Evolutionary conservation across 768 basidiomycete species (phyloP).

Genomic region (Trametes coccinea): DNA sequence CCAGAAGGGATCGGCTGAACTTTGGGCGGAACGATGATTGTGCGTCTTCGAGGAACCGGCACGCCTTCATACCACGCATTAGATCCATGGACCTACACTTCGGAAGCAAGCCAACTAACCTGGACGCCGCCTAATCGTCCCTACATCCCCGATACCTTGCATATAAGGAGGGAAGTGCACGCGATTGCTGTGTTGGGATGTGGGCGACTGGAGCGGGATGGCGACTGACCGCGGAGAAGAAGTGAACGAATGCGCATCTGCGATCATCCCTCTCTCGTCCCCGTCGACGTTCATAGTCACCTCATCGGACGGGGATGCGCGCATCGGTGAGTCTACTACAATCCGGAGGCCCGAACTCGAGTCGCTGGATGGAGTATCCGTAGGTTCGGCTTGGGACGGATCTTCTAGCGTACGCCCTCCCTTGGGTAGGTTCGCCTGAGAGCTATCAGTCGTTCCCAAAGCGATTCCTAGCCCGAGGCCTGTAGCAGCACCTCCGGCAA

Average conservation of each 20-base stretch:
- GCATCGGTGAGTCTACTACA: slow-evolving; percentile 1
- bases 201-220: slow-evolving; percentile 27
- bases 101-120: slow-evolving; percentile 1
- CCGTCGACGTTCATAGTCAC: slow-evolving; percentile 8
- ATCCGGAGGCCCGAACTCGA: slow-evolving; percentile 1
- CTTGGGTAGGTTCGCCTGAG: too few relatives aligned
- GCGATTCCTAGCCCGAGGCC: slow-evolving; percentile 23
- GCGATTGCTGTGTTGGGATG: slow-evolving; percentile 14
- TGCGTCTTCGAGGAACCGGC: slow-evolving; percentile 34
- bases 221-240: slow-evolving; percentile 37
- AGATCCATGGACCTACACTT: not conserved
- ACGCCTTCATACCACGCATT: slow-evolving; percentile 16
- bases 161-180: not conserved
- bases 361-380: not conserved
- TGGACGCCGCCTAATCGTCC: slow-evolving; percentile 8
- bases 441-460: not conserved
- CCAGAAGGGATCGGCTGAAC: not conserved
- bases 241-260: slow-evolving; percentile 34
- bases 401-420: too few relatives aligned
- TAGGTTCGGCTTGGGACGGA: not conserved
- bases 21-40: slow-evolving; percentile 32
- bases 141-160: not conserved
- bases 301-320: slow-evolving; percentile 15
- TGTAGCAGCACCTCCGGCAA: slow-evolving; percentile 24
- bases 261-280: slow-evolving; percentile 24